Conservation (phyloP, 202 grass and related monocot genomes). For the Panicum virgatum region DNA sequence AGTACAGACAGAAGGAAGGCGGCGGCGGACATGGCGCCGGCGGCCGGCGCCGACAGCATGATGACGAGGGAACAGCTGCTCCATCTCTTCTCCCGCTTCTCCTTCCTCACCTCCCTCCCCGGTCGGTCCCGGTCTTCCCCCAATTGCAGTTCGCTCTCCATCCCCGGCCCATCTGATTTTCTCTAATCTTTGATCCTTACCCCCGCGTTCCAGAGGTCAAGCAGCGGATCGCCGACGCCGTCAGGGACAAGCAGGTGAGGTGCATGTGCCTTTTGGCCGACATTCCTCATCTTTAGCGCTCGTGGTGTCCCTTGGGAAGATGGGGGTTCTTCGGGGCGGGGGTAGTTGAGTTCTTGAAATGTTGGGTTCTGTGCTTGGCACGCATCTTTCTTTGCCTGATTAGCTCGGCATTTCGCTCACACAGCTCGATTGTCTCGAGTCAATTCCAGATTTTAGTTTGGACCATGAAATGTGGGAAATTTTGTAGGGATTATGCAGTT, state of each 20-base stretch:
- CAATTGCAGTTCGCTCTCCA: background rate
- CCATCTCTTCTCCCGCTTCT: constrained; percentile 73
- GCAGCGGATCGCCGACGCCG: constrained; percentile 54
- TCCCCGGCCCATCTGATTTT: background rate
- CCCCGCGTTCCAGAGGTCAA: constrained; percentile 48
- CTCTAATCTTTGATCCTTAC: background rate
- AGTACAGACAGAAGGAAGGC: background rate
- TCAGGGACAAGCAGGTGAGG: constrained; percentile 70
- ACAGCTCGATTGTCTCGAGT: background rate
- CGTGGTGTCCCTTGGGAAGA: background rate
- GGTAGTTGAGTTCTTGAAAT: background rate
- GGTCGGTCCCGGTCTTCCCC: constrained; percentile 21
- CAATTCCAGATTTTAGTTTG: background rate
- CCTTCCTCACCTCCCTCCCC: constrained; percentile 63
- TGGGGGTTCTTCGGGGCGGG: background rate
- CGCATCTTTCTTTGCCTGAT: background rate
- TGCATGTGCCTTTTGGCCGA: background rate
- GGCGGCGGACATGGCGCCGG: constrained; percentile 16
- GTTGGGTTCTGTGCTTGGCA: background rate
- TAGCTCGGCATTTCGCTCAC: background rate
- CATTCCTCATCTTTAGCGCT: background rate
- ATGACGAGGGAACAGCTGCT: constrained; percentile 65
- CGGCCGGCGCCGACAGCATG: constrained; percentile 41
- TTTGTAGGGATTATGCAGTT: background rate
- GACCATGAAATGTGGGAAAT: background rate